Base-by-base conservation (phyloP, 2,329 filamentous ascomycete species). In the Erysiphe pulchra region DNA sequence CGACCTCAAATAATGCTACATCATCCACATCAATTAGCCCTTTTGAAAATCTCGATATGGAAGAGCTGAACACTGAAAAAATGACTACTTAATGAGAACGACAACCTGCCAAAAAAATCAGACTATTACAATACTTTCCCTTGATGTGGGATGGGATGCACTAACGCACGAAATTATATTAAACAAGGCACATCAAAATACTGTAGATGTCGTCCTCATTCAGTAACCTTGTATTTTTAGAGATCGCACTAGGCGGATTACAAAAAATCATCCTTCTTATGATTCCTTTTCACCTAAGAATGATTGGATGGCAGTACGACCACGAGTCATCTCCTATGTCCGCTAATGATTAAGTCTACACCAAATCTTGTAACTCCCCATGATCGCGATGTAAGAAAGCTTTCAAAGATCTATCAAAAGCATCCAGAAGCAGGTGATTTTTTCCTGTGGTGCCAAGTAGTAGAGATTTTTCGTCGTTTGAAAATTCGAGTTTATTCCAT, bases 401-500 rank as follows among this genome's bases (percentile, higher is more conserved):
- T 56, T 78, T 82, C 18, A 95, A 61, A 7, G 68, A 70, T 36
- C 87, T 87, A 38, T 83, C 76, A 58, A 94, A 95, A 1, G 87
- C 82, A 58, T 98, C 90, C n/a, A 98, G 66, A 2, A 98, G 65
- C 56, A 90, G 92, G 60, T 98, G 90, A 0, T 85, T 84, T 45
- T 70, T 70, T 7, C 81, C 83, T 43, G 78, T 82, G 2, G 87
- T 95, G 13, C 81, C 82, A 16, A 98, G 61, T 5, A 98, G 69
- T 42, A 98, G 63, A 49, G 74, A 74, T 57, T 92, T 92, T 16
- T 90, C 90, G 56, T 98, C 90, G 55, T 98, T 98, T 47, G 83
- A 90, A 59, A 98, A 95, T 55, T 93, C 85, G 38, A 98, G 69
- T 53, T 80, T 85, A 1, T 82, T 90, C 90, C 90, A 98, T 11